Base-by-base conservation (phyloP, 768 basidiomycete genomes). In the Solioccasus polychromus region DNA sequence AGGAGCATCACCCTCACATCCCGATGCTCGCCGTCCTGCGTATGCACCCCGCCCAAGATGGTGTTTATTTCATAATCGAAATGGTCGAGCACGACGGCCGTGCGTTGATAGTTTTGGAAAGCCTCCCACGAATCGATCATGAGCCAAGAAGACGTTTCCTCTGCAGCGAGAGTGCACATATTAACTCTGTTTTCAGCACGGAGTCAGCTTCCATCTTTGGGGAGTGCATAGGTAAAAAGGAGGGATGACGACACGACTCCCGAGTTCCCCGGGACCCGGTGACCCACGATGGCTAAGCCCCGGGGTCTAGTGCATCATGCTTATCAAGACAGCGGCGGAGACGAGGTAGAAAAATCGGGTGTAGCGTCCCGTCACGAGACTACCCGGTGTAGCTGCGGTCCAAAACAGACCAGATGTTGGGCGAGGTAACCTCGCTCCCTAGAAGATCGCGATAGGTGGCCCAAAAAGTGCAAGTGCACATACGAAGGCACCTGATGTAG, bases 81-180 rank as follows among this genome's bases (percentile, higher is more conserved):
- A 63, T 99, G 96, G 66, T 98, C 94, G 45, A 99, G 79, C 43
- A 99, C 96, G 45, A 97, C 82, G 30, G 96, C 96, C 1, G 96
- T 99, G 51, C 93, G 87, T 60, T 92, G 89, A 72, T 99, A 99
- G 37, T 80, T 74, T 67, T 92, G 94, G 64, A 90, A 86, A 12
- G 94, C 92, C 68, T 99, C 96, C 94, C 94, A 99, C 17, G 92
- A 75, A 63, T 99, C 96, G 35, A 97, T 88, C 93, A 96, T 97
- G 35, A 99, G 75, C 92, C 92, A 97, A 18, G 83, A 79, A 35
- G 85, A 85, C 3, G 94, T 92, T 61, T 94, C 83, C 63, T 93
- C 88, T 26, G 92, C 83, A 10, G 91, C 95, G 28, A 93, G 77
- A 41, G 79, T 85, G 70, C 90, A 92, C 88, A 92, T 92, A 55